phyloP scores from a whole-genome alignment of 306 rosid genomes.

The Trifolium dubium region DNA sequence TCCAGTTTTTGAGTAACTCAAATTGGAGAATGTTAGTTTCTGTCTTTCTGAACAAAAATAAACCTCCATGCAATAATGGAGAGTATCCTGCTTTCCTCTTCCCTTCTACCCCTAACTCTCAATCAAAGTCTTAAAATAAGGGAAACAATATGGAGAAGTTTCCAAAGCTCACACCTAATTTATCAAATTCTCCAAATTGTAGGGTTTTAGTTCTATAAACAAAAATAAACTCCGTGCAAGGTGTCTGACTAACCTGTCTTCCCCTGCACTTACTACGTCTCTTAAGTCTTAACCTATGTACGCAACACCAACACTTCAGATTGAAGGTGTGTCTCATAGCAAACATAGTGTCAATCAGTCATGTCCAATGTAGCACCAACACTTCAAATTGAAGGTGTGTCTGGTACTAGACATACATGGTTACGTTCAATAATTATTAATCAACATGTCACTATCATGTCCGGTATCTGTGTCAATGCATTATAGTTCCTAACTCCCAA shows the following conservation, averaged over 20 bases:
- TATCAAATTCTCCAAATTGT: neutral
- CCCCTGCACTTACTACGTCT: neutral
- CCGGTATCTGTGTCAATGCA: neutral
- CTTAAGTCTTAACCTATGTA: neutral
- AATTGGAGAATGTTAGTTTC: neutral
- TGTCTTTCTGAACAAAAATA: neutral
- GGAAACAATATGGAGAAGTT: neutral
- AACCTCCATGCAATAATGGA: neutral
- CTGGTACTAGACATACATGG: neutral
- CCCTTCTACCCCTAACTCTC: neutral
- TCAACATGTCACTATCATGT: neutral
- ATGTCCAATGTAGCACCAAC: neutral
- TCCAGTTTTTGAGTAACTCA: neutral
- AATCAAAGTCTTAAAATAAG: neutral
- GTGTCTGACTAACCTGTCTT: neutral
- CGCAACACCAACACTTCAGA: neutral
- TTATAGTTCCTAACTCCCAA: neutral
- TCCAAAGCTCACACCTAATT: neutral
- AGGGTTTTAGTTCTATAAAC: neutral
- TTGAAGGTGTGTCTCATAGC: neutral
- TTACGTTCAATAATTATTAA: neutral
- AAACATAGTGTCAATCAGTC: neutral
- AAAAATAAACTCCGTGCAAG: neutral
- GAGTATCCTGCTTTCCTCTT: neutral
- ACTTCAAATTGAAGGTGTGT: neutral